Base-by-base conservation (phyloP, 306 rosid species). In the Prunus mira region DNA sequence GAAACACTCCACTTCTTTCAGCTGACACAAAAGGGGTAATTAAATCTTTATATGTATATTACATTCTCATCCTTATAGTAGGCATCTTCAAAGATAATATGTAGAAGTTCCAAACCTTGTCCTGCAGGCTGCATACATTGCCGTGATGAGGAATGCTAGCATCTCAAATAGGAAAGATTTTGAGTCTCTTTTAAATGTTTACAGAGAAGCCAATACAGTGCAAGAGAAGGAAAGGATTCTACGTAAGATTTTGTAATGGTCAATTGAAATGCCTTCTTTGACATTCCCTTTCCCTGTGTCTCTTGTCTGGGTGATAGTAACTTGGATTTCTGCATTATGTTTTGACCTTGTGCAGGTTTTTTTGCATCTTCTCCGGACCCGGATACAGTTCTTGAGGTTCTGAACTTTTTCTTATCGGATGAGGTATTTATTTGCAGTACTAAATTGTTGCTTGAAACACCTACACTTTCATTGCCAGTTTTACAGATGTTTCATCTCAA, bases 301-400 rank as follows among this genome's bases (percentile, higher is more conserved):
- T 28, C 34, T 25, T 58, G 61, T 30, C 22, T 80, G 71, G 79
- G 75, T 76, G 85, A 86, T 74, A 80, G 83, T 75, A 85, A 81
- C 38, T 54, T 79, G 74, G 43, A 56, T 13, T 65, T 69, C n/a
- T 52, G 19, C 49, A 51, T 47, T 58, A 63, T 30, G 51, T 20
- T 73, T 50, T 45, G 47, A 74, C n/a, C 43, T 83, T 66, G 25
- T 68, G 50, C 84, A 91, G 96, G 88, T 58, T 70, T 67, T 56
- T 74, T 89, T 15, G 82, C 90, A 65, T 82, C 92, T 27, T 86
- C 90, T 79, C 70, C 88, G 50, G 92, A 89, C 69, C 88, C 88
- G 30, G 56, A 82, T 73, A 63, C 85, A 64, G 85, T 84, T 62
- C 61, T 78, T 24, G 88, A 89, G 81, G 88, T 74, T 76, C 76